phyloP scores from a whole-genome alignment of 176 grass and related monocot species.

The Hordeum marinum region DNA sequence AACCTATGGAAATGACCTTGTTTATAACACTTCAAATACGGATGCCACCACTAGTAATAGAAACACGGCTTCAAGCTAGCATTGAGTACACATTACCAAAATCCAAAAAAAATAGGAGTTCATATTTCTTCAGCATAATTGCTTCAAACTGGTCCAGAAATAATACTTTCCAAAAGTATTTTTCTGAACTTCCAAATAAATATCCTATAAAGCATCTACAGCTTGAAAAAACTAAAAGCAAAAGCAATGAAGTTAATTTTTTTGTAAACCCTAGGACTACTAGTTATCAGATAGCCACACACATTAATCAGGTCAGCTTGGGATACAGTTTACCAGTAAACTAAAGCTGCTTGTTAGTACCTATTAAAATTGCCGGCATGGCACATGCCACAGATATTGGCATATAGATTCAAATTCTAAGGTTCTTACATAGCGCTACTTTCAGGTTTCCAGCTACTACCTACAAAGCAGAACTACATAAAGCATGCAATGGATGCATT shows the following conservation, averaged over 20 bases:
- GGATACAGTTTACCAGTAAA: neutral
- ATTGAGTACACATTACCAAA: neutral
- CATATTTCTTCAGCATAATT: neutral
- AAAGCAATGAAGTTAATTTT: neutral
- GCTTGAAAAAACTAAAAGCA: neutral
- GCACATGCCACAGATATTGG: neutral
- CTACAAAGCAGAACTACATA: neutral
- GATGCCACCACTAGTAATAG: neutral
- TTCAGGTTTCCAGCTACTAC: constrained; percentile 1
- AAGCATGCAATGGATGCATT: constrained; percentile 17
- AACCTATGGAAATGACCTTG: neutral
- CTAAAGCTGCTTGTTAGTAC: neutral
- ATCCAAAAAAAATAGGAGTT: neutral
- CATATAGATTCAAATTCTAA: neutral
- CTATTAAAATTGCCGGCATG: neutral
- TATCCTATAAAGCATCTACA: neutral
- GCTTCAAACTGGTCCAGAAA: neutral
- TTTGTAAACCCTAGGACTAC: neutral
- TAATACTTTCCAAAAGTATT: neutral
- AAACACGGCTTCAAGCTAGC: neutral
- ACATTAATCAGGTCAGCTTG: neutral
- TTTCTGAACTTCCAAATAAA: neutral
- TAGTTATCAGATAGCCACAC: neutral
- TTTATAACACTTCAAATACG: neutral
- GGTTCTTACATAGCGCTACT: neutral